Base-by-base conservation (phyloP, 208 protist species). In the Trypanosoma scelopori region DNA sequence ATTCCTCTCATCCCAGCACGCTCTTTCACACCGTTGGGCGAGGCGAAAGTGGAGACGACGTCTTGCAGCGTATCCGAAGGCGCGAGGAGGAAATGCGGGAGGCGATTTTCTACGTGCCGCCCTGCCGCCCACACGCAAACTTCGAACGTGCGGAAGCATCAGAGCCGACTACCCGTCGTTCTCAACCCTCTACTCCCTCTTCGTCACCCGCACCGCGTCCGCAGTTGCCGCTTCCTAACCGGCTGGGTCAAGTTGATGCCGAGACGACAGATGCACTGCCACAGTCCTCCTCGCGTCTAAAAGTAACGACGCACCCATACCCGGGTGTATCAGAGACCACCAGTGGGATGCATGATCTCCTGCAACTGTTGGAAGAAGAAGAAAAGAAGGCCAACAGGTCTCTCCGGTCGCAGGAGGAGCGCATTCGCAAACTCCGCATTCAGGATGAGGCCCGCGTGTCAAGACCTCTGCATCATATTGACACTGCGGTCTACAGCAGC, bases 61-160 rank as follows among this genome's bases (percentile, higher is more conserved):
- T 46, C 5, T 45, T 64, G 23, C 25, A 39, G 20, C 58, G 58
- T 25, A 67, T 65, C 45, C 60, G 60, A n/a, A 9, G 37, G 45
- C 61, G 61, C 25, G 61, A 55, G 50, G 61, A 56, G 39, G 61
- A 58, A 41, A 58, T 67, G 61, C 49, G 61, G 3, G 50, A 67
- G 37, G 49, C 61, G 15, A 58, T 56, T 58, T 58, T 49, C 46
- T 67, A 45, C 41, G 3, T 25, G 18, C 61, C 61, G 7, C 41
- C 16, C 9, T 20, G 6, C 3, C 61, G 25, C 35, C 27, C 39
- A 27, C 61, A n/a, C 23, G n/a, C 61, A 23, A 16, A 11, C 20
- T 42, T 27, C 4, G 7, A 16, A 13, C 13, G 28, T 43, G 4
- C 12, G 53, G 27, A 27, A 6, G 50, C 6, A 15, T 27, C 20